Base-by-base conservation (phyloP, 2,329 filamentous ascomycete genomes). In the Fusarium sp. region DNA sequence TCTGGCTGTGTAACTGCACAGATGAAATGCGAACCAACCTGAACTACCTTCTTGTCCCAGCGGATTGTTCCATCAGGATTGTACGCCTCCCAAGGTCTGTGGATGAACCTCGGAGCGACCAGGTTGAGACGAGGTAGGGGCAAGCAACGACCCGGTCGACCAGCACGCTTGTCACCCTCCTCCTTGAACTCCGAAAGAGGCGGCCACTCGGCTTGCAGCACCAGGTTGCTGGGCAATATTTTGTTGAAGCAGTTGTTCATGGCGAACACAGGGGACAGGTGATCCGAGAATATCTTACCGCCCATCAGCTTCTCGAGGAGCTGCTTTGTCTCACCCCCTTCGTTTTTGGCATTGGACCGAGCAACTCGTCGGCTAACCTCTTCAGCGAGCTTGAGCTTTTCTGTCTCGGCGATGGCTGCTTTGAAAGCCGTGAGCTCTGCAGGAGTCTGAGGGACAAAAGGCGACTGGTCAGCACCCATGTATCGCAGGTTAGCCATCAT, bases 381-480 rank as follows among this genome's bases (percentile, higher is more conserved):
- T 20, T 70, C 63, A n/a, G 65, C 59, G n/a, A 83, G 71, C 68
- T 73, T 77, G 24, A 67, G 72, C 56, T 63, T 77, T 50, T 76
- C 74, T 0, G 68, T 68, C 59, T 84, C 81, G 6, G 80, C 78
- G 2, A 80, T 57, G n/a, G 75, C 71, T 6, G 78, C 78, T 29
- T 77, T 81, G 59, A 84, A 79, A 13, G 80, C 78, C 13, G 82
- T 78, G 41, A 84, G 76, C 33, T 84, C 81, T 2, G 77, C 76
- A 4, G 83, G 80, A 11, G 35, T 82, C 50, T 80, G 78, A 11
- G 84, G 84, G 7, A 84, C 68, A 57, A 81, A 83, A 1, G 84
- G 83, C 1, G 84, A 85, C 14, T 80, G 80, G 54, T 80, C 78
- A 3, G 81, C 80, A n/a, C 81, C 77, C 60, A 84, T 81, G 57